Base-by-base conservation (phyloP, 345 rosid species). In the Angophora floribunda region DNA sequence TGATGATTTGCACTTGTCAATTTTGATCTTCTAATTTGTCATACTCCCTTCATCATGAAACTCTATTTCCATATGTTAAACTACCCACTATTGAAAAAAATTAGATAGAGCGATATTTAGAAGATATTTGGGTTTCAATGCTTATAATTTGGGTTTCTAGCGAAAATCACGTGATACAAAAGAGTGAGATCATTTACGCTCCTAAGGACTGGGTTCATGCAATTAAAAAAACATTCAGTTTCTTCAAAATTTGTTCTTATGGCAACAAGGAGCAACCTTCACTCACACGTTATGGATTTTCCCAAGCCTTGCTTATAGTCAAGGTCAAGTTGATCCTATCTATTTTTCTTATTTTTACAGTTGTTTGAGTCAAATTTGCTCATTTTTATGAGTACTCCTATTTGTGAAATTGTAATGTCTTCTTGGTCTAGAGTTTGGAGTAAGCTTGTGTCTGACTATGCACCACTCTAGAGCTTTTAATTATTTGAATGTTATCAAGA, bases 31-130 rank as follows among this genome's bases (percentile, higher is more conserved):
- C 32, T 63, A n/a, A 28, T 63, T 3, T 5, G 6, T 61, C 4
- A n/a, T 61, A 1, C 32, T 28, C 55, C 32, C 32, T 61, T 61
- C 30, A 28, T 63, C 36, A 1, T 28, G 44, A 3, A 65, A 65
- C 0, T 65, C 12, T 15, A 30, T 67, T 30, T 67, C 44, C 44
- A 67, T 22, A 7, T 67, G 1, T 30, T n/a, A 7, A 67, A 32
- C 44, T 30, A 1, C 44, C 0, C 5, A 1, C 0, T 7, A 8
- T 67, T 14, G 41, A 15, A 67, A n/a, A 9, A n/a, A 65, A 10
- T n/a, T 14, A 14, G 19, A 15, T 7, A 32, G 11, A 2, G 45
- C 1, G 1, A 8, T 67, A 16, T 8, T 14, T 30, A 3, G 0
- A 6, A 15, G 44, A 67, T 67, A 30, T 7, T 30, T 67, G 65